Conservation (phyloP, 2,329 filamentous ascomycete genomes). For the Furcasterigmium furcatum region DNA sequence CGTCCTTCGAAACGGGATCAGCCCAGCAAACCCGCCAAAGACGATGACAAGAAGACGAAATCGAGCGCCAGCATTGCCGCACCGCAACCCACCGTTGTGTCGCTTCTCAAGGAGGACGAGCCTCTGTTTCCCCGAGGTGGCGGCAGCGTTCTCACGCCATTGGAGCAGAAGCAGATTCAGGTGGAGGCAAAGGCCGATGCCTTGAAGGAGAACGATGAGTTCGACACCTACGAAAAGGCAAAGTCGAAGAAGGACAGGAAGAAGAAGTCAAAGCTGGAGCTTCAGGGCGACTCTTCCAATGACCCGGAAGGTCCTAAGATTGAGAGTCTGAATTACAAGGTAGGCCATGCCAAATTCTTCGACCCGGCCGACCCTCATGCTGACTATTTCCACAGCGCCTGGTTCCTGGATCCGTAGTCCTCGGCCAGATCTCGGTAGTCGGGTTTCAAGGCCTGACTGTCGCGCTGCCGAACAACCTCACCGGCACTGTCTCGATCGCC, state of each 20-base stretch:
- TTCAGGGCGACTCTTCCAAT: slow-evolving; percentile 48
- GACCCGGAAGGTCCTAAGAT: slow-evolving; percentile 64
- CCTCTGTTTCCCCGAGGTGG: slow-evolving; percentile 90
- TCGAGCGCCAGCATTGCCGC: slow-evolving; percentile 20
- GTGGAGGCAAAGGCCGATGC: slow-evolving; percentile 91
- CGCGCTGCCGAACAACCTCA: slow-evolving; percentile 87
- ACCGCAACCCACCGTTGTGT: slow-evolving; percentile 30
- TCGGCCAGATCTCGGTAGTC: slow-evolving; percentile 83
- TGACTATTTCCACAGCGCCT: slow-evolving; percentile 60
- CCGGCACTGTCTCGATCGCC: slow-evolving; percentile 87
- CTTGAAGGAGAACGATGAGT: slow-evolving; percentile 73
- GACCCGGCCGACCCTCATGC: slow-evolving; percentile 6
- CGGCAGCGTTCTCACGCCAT: slow-evolving; percentile 81
- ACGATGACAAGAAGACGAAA: slow-evolving; percentile 30
- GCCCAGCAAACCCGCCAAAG: slow-evolving; percentile 26
- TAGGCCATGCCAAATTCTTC: slow-evolving; percentile 31
- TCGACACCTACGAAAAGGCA: slow-evolving; percentile 40
- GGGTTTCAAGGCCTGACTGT: slow-evolving; percentile 76
- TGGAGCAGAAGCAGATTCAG: slow-evolving; percentile 96
- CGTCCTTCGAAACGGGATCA: slow-evolving; percentile 44
- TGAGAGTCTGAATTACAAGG: slow-evolving; percentile 87
- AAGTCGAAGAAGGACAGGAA: slow-evolving; percentile 52
- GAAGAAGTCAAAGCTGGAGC: slow-evolving; percentile 37
- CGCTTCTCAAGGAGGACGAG: slow-evolving; percentile 71
- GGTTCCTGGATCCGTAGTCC: slow-evolving; percentile 78